These are phyloP conservation scores for Tetrahymena borealis DNA, from an alignment of 73 alveolate species.

Conservation along the genomic window DNA sequence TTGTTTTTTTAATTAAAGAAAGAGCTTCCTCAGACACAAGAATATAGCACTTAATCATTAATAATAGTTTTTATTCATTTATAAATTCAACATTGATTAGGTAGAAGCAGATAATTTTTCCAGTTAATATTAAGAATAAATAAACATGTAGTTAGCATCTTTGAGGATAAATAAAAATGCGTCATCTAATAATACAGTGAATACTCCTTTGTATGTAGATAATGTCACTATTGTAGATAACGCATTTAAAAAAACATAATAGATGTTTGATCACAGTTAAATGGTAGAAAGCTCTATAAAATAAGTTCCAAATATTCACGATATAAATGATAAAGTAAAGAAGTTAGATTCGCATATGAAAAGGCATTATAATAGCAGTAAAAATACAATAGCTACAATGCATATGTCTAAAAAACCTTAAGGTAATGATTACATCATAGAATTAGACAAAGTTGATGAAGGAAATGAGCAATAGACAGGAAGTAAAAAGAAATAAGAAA, in stretches of 20 bases:
- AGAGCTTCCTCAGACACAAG: too few relatives aligned
- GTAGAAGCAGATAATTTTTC: too few relatives aligned
- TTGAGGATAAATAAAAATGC: background rate
- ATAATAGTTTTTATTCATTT: too few relatives aligned
- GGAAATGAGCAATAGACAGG: background rate
- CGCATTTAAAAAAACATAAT: background rate
- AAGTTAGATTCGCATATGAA: background rate
- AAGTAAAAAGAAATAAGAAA: background rate
- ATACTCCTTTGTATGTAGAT: background rate
- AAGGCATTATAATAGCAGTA: background rate
- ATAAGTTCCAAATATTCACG: background rate
- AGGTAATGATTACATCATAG: background rate
- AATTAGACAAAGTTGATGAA: background rate
- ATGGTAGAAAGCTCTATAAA: background rate
- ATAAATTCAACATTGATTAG: too few relatives aligned
- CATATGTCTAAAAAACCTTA: background rate
- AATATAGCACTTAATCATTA: too few relatives aligned
- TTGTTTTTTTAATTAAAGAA: too few relatives aligned
- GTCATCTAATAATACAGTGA: background rate
- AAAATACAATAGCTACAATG: background rate
- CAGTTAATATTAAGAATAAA: too few relatives aligned
- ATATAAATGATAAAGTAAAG: background rate
- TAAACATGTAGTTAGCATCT: background rate
- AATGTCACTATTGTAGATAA: background rate
- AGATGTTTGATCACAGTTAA: background rate